Conservation (phyloP, 2,329 filamentous ascomycete genomes). For the Exserohilum turcica region DNA sequence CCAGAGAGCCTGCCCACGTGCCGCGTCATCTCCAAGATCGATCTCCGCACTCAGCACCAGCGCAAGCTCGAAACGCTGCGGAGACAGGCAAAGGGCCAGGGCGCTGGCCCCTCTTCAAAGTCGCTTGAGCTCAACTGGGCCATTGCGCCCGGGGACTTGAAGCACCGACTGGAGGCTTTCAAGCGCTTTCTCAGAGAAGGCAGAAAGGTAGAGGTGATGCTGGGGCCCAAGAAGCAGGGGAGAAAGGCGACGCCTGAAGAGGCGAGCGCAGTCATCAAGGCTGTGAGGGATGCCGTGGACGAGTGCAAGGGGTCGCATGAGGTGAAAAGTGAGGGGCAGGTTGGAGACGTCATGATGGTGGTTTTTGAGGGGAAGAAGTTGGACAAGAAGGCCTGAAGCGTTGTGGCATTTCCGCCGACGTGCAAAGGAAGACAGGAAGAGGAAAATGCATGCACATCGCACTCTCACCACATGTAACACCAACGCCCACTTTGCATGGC, state of each 20-base stretch:
- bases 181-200: slow-evolving; percentile 75
- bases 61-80: slow-evolving; percentile 52
- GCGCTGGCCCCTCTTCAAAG: slow-evolving; percentile 58
- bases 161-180: slow-evolving; percentile 58
- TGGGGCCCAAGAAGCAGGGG: slow-evolving; percentile 70
- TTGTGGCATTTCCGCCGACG: not conserved
- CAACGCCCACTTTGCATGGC: slow-evolving; percentile 5
- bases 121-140: slow-evolving; percentile 91
- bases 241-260: slow-evolving; percentile 66
- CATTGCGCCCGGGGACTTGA: slow-evolving; percentile 75
- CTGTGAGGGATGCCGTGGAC: slow-evolving; percentile 53
- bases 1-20: slow-evolving; percentile 65
- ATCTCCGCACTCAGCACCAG: slow-evolving; percentile 54
- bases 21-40: slow-evolving; percentile 67
- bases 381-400: slow-evolving; percentile 17
- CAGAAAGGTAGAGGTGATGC: slow-evolving; percentile 71
- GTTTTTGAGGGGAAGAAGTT: slow-evolving; percentile 37
- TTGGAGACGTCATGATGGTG: slow-evolving; percentile 42
- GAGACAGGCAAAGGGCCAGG: slow-evolving; percentile 44
- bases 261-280: slow-evolving; percentile 58
- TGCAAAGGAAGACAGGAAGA: not conserved
- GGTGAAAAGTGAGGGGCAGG: slow-evolving; percentile 32
- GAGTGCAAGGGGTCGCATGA: slow-evolving; percentile 42
- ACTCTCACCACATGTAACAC: slow-evolving; percentile 7
- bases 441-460: not conserved